Evolutionary conservation across 1,284 basidiomycete species (phyloP), one percentile per base, ranked within the genome.

Genomic region (Ustilago curta): DNA sequence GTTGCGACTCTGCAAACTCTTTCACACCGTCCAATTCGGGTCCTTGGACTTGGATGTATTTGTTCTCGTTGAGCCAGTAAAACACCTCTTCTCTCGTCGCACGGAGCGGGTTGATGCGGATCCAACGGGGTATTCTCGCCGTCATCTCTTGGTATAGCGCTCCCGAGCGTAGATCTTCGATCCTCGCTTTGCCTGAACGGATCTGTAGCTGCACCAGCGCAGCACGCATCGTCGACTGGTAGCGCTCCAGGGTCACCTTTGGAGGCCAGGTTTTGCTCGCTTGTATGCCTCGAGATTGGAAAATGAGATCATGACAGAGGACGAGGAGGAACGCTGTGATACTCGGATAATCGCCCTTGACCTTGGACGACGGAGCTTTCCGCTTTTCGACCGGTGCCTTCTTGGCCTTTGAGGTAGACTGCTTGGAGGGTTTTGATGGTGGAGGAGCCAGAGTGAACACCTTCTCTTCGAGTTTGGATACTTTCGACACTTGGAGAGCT

Each of bases 181-280:
- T 57, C 2, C 70, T 32, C 8, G 50, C 18, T 37, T 79, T 79
- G 1, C 79, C 80, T n/a, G 47, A 51, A 4, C 70, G 61, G 11
- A 97, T 90, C 85, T 96, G 95, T 61, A 94, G 86, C 79, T 91
- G 91, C 61, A 92, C 90, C 51, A 96, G 89, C 85, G 96, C 94
- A 59, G 92, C 90, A 69, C 90, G 89, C 5, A 98, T 87, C n/a
- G 94, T 89, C 6, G 94, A 92, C 82, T 93, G 93, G 84, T 97
- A 93, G 45, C 92, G 51, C 91, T 76, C 77, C 12, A 84, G 55
- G 2, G 65, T 45, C 19, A 62, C 63, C 19, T 70, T 70, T 0
- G 83, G 83, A 4, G 80, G 80, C 82, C 82, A 84, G 0, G 69
- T 67, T 39, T 72, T 69, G 21, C 76, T 65, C 0, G 82, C 78